Base-by-base conservation (phyloP, 2,329 filamentous ascomycete genomes). In the Didymosphaeria variabile region DNA sequence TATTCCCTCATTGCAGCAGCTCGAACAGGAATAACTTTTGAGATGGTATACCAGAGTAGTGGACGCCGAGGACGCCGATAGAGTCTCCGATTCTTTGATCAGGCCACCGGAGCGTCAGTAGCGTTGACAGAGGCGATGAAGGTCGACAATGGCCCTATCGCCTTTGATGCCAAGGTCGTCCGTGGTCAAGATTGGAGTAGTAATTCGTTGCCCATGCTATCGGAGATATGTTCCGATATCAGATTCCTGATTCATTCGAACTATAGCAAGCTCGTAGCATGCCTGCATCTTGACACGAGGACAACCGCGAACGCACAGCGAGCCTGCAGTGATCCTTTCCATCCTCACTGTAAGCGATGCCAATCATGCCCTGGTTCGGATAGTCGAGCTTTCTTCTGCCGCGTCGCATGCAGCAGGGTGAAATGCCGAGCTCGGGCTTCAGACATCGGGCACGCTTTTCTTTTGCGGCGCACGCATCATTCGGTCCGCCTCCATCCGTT, bases 291-390 rank as follows among this genome's bases (percentile, higher is more conserved):
- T 40, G 38, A 40, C 17, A 19, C 4, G 38, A 7, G 12, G n/a
- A 8, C 7, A n/a, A 5, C 5, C 40, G 15, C 40, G 40, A 44
- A 21, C 40, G n/a, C n/a, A 8, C n/a, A 12, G 10, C 34, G 34
- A 45, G 8, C 19, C 40, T 10, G 42, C 42, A 45, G 12, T 23
- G 19, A 45, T 45, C 42, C 15, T 32, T 8, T 38, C 38, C 23
- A 9, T 53, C 46, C 38, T 50, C 26, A 23, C 4, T 26, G 34
- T 17, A 59, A 50, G 57, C 50, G 49, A 49, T n/a, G 49, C 57
- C 32, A 59, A 59, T 59, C 57, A 59, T 17, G n/a, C 31, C 44
- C 12, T 23, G 29, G n/a, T 40, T 26, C 1, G 21, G 36, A 42
- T 29, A 34, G 47, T 19, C 36, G 36, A 12, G 17, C 23, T 55